Percentiles rank a stretch among this genome's conserved stretches.
phyloP scores from a whole-genome alignment of 2,329 filamentous ascomycete genomes.

The Fusarium metavorans region DNA sequence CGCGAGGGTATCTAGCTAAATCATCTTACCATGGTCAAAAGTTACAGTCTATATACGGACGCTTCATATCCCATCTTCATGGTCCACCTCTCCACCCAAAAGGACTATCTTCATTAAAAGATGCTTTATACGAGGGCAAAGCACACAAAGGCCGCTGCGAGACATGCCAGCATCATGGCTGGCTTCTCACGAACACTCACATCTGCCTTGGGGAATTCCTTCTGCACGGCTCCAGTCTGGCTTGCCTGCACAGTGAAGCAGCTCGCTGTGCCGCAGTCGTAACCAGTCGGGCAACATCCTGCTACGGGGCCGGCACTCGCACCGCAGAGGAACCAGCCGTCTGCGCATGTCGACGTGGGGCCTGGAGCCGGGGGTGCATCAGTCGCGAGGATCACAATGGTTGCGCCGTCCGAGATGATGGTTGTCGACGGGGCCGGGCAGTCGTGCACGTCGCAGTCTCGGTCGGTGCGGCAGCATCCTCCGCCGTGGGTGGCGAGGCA shows the following conservation, averaged over 20 bases:
- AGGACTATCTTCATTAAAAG: background rate
- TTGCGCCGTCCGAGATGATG: conserved; percentile 75
- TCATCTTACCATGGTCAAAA: conserved; percentile 15
- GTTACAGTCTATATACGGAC: conserved; percentile 16
- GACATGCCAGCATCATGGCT: conserved; percentile 16
- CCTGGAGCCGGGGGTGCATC: conserved; percentile 58
- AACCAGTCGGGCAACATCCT: conserved; percentile 87
- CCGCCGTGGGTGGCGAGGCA: conserved; percentile 88
- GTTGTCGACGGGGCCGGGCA: conserved; percentile 76
- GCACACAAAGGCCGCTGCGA: conserved; percentile 8
- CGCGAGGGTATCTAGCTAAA: conserved; percentile 26
- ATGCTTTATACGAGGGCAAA: conserved; percentile 13
- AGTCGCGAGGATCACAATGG: conserved; percentile 74
- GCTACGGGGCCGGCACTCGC: conserved; percentile 69
- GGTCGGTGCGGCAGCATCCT: conserved; percentile 86
- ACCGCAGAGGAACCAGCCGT: conserved; percentile 82
- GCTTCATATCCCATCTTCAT: conserved; percentile 2
- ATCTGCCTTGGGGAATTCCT: conserved; percentile 57
- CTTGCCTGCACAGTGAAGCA: conserved; percentile 71
- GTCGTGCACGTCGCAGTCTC: conserved; percentile 84
- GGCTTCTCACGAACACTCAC: conserved; percentile 7
- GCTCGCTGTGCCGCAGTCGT: conserved; percentile 77
- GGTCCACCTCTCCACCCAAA: conserved; percentile 8
- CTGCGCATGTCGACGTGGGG: conserved; percentile 70
- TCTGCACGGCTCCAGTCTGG: conserved; percentile 68